These are phyloP conservation scores for Kwoniella newhampshirensis DNA, from an alignment of 768 basidiomycete genomes.

Conservation along the genomic window DNA sequence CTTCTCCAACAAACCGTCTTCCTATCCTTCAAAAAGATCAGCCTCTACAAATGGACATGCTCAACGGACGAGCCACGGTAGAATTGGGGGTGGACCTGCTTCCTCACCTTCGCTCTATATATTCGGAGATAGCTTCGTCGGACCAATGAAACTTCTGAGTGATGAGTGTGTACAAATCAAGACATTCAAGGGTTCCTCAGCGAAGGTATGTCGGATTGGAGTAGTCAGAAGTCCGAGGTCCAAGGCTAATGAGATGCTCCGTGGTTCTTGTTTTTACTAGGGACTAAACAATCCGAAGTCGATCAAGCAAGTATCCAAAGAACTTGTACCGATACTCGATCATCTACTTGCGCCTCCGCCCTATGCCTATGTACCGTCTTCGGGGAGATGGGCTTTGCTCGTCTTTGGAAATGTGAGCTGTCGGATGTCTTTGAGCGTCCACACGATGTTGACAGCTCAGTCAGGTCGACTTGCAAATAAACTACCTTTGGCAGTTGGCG, in stretches of 20 bases:
- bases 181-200: conserved; percentile 46
- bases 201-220: conserved; percentile 33
- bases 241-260: too few relatives aligned
- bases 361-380: conserved; percentile 36
- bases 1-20: background rate
- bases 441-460: conserved; percentile 3
- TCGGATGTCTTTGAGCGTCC: background rate
- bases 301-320: conserved; percentile 39
- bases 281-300: conserved; percentile 48
- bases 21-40: background rate
- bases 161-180: conserved; percentile 29
- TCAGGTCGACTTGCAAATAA: conserved; percentile 50
- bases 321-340: conserved; percentile 34
- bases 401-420: conserved; percentile 46
- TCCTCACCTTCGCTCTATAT: conserved; percentile 25
- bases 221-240: too few relatives aligned
- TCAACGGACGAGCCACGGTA: background rate
- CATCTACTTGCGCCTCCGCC: conserved; percentile 40
- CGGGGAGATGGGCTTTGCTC: conserved; percentile 36
- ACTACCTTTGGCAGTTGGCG: conserved; percentile 47
- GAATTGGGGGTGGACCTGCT: background rate
- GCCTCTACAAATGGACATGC: background rate
- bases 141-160: conserved; percentile 41
- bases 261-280: conserved; percentile 9
- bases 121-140: conserved; percentile 46